A percentile compares a stretch with the other conserved stretches of the same genome.
Conservation (phyloP, 768 basidiomycete species). For the Rhodotorula babjevae region DNA sequence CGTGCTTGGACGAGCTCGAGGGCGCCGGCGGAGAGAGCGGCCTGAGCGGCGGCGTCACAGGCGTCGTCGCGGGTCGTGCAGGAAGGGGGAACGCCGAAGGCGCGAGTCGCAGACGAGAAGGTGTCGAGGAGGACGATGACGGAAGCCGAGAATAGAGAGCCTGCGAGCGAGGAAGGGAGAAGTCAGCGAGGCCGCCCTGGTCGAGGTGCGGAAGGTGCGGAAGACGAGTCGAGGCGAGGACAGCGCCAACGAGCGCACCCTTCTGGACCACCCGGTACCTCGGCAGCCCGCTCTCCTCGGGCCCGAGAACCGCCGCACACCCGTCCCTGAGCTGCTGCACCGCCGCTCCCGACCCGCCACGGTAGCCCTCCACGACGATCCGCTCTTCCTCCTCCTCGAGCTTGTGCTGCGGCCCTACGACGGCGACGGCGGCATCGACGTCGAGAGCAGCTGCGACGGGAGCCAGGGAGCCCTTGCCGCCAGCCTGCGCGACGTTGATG, state of each 20-base stretch:
- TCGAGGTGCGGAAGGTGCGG: no score
- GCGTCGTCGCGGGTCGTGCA: background rate
- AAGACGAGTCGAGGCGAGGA: background rate
- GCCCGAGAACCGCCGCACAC: background rate
- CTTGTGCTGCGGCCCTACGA: background rate
- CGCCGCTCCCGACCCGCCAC: background rate
- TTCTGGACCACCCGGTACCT: background rate
- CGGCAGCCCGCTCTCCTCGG: background rate
- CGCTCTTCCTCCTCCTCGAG: background rate
- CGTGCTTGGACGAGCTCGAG: slow-evolving; percentile 5
- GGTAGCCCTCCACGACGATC: background rate
- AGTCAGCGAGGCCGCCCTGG: background rate
- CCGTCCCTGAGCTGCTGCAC: background rate
- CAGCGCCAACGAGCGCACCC: background rate
- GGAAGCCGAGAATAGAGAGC: background rate
- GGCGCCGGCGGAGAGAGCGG: background rate
- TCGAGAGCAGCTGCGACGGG: no score
- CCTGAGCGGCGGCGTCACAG: background rate
- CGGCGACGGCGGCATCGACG: no score
- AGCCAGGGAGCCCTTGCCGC: no score
- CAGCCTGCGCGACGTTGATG: no score
- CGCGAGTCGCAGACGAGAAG: background rate
- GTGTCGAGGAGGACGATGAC: background rate
- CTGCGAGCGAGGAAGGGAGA: background rate
- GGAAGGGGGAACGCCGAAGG: background rate